Evolutionary conservation across 306 rosid species (phyloP).

Genomic region (Inga laurina): DNA sequence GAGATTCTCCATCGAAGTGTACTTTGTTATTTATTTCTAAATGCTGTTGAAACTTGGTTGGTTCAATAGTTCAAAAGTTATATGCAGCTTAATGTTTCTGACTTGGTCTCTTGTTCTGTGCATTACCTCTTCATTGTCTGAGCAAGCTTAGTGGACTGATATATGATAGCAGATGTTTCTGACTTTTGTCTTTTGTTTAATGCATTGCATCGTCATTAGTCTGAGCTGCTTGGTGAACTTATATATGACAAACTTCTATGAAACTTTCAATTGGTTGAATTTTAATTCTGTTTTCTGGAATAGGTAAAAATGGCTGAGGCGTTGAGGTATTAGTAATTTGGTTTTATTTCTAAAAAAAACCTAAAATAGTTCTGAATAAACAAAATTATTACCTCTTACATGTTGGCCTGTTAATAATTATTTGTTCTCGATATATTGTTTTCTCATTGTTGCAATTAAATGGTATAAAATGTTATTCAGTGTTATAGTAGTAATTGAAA

Average conservation of each 20-base stretch:
- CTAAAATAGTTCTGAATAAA: neutral
- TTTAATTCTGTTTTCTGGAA: constrained; percentile 18
- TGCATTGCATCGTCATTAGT: constrained; percentile 11
- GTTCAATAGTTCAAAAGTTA: neutral
- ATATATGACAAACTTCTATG: neutral
- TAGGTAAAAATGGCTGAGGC: neutral
- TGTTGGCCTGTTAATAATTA: neutral
- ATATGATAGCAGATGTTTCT: neutral
- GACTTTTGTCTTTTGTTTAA: neutral
- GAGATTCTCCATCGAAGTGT: neutral
- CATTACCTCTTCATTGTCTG: constrained; percentile 7
- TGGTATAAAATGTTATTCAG: neutral
- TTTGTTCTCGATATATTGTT: neutral
- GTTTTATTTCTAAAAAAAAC: neutral
- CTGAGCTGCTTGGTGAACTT: neutral
- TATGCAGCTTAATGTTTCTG: neutral
- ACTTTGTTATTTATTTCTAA: neutral
- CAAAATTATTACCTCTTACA: neutral
- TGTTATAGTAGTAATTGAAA: neutral
- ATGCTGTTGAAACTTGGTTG: neutral
- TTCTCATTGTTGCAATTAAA: neutral
- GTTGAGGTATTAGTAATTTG: neutral
- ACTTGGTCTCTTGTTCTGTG: neutral
- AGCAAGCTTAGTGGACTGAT: neutral
- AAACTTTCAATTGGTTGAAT: constrained; percentile 2